Percentiles rank a stretch among this genome's conserved stretches.
These are phyloP conservation scores for Stagonosporopsis chrysanthemi DNA, from an alignment of 2,329 filamentous ascomycete species.

Conservation along the genomic window DNA sequence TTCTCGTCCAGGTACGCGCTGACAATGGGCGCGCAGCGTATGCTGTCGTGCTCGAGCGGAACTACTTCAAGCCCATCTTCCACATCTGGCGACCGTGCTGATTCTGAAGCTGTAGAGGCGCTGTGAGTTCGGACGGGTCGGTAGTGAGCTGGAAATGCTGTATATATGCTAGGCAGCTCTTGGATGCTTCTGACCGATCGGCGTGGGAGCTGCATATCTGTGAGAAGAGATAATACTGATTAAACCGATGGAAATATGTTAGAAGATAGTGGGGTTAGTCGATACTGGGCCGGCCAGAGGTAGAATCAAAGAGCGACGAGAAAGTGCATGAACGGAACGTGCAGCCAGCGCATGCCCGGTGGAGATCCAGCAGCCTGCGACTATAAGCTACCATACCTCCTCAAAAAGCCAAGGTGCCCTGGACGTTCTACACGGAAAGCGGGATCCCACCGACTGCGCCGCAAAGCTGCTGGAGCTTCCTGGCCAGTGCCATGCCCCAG, in stretches of 20 bases:
- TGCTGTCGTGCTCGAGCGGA: constrained; percentile 37
- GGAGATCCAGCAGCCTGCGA: constrained; percentile 7
- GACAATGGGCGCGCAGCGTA: constrained; percentile 35
- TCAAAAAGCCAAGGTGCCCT: constrained; percentile 6
- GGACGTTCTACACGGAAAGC: constrained; percentile 1
- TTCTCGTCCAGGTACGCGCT: constrained; percentile 39
- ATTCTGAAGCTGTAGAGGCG: constrained; percentile 21
- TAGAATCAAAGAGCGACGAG: constrained; percentile 12
- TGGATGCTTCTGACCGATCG: constrained; percentile 34
- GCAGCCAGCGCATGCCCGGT: constrained; percentile 26
- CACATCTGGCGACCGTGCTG: constrained; percentile 24
- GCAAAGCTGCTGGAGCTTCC: constrained; percentile 21
- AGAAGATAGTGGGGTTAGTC: not conserved
- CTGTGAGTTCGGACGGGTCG: constrained; percentile 18
- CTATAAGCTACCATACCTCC: constrained; percentile 21
- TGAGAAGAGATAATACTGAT: constrained; percentile 1
- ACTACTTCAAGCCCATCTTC: constrained; percentile 44
- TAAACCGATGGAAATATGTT: constrained; percentile 10
- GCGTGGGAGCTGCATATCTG: constrained; percentile 36
- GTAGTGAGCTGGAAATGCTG: constrained; percentile 29
- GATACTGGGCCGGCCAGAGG: constrained; percentile 29
- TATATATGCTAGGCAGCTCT: constrained; percentile 40
- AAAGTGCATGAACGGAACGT: constrained; percentile 24
- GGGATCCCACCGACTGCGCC: constrained; percentile 23
- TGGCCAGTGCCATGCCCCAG: constrained; percentile 15